Base-by-base conservation (phyloP, 352 stramenopile genomes). In the Globisporangium iwayamae region DNA sequence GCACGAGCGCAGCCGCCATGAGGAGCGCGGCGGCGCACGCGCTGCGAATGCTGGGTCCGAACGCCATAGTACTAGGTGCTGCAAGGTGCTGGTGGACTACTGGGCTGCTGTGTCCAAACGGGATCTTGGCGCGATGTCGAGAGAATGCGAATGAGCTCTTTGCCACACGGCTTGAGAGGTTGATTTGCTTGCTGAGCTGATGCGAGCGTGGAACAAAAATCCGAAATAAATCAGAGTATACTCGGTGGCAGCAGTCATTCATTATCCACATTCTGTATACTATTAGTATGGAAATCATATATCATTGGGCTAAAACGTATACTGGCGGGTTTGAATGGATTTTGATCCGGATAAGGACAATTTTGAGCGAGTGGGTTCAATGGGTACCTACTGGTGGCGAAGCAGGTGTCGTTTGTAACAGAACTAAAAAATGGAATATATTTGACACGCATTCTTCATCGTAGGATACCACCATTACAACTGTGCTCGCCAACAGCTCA, bases 141-240 rank as follows among this genome's bases (percentile, higher is more conserved):
- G 50, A 56, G 50, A 56, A 56, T 56, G 50, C 28, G 50, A 13
- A 56, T 56, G 20, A 25, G 32, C 28, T 51, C 22, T 28, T 28
- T 28, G 25, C 25, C 25, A 28, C 25, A 28, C 25, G 25, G 25
- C 25, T 28, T 28, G 25, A 28, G 25, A 28, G 25, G 25, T 28
- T 28, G 25, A 28, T 28, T 28, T 28, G 25, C 25, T 28, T 28
- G 25, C 25, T 28, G 25, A 28, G 25, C 25, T 28, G 25, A 28
- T 28, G 25, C 25, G 25, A 28, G 25, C 25, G 25, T 28, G 48
- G 22, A 22, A 39, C 32, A 28, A 56, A 39, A 56, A 56, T 56
- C 28, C 25, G 7, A 56, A 56, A 56, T 56, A 56, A 56, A 56
- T 56, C 50, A 56, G 50, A 56, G 50, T 39, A 39, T 56, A 25